These are phyloP conservation scores for Spatholobus suberectus DNA, from an alignment of 306 rosid genomes.

Conservation along the genomic window DNA sequence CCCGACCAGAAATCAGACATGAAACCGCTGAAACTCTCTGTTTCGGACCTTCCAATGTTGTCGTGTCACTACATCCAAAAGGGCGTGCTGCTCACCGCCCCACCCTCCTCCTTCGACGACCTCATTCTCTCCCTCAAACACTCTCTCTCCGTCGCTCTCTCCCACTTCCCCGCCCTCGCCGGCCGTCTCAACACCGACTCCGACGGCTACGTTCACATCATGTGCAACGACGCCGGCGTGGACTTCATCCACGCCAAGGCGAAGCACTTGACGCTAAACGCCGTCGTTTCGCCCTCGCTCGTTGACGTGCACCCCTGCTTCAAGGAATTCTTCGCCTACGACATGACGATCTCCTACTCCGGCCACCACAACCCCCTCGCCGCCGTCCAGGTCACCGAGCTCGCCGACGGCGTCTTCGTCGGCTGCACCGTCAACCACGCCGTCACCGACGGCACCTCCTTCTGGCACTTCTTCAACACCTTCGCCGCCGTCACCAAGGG, in stretches of 20 bases:
- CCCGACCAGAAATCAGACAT: conserved; percentile 64
- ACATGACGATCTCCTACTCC: conserved; percentile 63
- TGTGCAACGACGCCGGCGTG: conserved; percentile 77
- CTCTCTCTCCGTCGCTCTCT: conserved; percentile 65
- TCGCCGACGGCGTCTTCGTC: conserved; percentile 72
- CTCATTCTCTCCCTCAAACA: conserved; percentile 57
- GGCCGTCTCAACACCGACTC: conserved; percentile 70
- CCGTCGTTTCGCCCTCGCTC: conserved; percentile 35
- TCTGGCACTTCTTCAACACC: conserved; percentile 94
- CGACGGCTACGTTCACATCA: conserved; percentile 60
- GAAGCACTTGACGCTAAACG: conserved; percentile 50
- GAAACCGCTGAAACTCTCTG: conserved; percentile 68
- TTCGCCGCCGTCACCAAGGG: conserved; percentile 67
- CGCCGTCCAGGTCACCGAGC: conserved; percentile 84
- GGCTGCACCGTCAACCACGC: conserved; percentile 79
- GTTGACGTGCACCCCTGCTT: conserved; percentile 67
- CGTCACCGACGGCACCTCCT: conserved; percentile 81
- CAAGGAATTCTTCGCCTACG: conserved; percentile 74
- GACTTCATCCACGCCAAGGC: conserved; percentile 77
- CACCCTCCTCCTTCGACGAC: conserved; percentile 60
- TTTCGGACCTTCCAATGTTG: conserved; percentile 90
- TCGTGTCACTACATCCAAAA: conserved; percentile 91
- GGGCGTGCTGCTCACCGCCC: conserved; percentile 66
- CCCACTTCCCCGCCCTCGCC: conserved; percentile 85
- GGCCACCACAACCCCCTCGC: conserved; percentile 74